phyloP scores from a whole-genome alignment of 2,329 filamentous ascomycete genomes.

The Fusarium austroafricanum region DNA sequence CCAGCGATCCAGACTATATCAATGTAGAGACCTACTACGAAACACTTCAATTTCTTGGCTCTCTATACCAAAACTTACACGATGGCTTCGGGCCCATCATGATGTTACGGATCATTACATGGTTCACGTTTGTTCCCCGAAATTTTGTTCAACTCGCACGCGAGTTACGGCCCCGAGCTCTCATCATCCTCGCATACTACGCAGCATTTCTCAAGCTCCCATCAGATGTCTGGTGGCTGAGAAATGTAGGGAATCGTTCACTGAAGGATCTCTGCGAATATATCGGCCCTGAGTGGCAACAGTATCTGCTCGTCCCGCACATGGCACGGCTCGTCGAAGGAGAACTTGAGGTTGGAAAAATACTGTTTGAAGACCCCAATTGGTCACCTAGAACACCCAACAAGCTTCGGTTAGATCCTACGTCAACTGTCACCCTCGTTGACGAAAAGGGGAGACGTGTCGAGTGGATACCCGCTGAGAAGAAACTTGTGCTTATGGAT shows the following conservation, averaged over 20 bases:
- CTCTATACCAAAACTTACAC: conserved; percentile 62
- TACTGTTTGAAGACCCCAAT: conserved; percentile 58
- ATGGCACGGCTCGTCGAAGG: conserved; percentile 52
- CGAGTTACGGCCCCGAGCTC: conserved; percentile 56
- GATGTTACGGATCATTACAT: conserved; percentile 63
- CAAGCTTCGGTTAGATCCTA: conserved; percentile 29
- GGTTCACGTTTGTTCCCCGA: conserved; percentile 62
- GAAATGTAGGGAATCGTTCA: conserved; percentile 59
- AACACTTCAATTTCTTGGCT: conserved; percentile 62
- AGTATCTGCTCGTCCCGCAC: conserved; percentile 56
- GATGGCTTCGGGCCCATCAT: conserved; percentile 59
- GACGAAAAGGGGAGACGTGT: conserved; percentile 43
- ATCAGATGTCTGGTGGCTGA: conserved; percentile 62
- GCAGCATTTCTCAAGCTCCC: conserved; percentile 62
- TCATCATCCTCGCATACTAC: conserved; percentile 66
- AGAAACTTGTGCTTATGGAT: conserved; percentile 39
- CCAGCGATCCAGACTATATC: conserved; percentile 56
- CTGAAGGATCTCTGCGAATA: conserved; percentile 57
- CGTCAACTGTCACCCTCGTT: conserved; percentile 31
- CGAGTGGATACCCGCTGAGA: conserved; percentile 35
- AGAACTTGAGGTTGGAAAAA: conserved; percentile 52
- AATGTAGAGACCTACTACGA: conserved; percentile 57
- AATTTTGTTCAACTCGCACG: conserved; percentile 59
- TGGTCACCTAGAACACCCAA: conserved; percentile 51
- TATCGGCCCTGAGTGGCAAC: conserved; percentile 56